Evolutionary conservation across 2,329 filamentous ascomycete genomes (phyloP).

Genomic region (Fonsecaea pugnacius): DNA sequence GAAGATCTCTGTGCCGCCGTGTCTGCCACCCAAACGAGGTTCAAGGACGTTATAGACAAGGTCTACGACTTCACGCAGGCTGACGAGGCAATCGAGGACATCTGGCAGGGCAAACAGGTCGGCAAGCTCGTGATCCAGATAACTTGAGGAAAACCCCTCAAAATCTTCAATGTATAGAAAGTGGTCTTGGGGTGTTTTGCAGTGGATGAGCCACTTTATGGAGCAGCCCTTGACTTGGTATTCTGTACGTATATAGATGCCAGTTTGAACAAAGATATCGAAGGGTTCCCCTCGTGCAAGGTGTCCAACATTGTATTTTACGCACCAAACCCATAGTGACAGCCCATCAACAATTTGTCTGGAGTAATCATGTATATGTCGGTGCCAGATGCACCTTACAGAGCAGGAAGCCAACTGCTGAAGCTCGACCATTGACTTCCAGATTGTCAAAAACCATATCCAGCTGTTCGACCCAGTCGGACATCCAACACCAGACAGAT

Average conservation of each 20-base stretch:
- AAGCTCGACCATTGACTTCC: neutral
- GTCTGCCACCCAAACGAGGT: conserved; percentile 35
- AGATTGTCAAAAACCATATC: neutral
- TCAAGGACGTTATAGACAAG: conserved; percentile 47
- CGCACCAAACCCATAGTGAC: neutral
- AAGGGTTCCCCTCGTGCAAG: neutral
- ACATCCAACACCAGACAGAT: neutral
- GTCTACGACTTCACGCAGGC: conserved; percentile 46
- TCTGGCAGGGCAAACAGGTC: conserved; percentile 51
- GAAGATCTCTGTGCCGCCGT: conserved; percentile 48
- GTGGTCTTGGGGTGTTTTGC: neutral
- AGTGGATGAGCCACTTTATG: neutral
- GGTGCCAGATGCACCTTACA: neutral
- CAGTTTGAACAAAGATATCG: neutral
- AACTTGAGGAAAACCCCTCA: neutral
- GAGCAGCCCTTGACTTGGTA: no score
- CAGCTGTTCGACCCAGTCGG: neutral
- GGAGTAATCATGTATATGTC: neutral
- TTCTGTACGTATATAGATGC: neutral
- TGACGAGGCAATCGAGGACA: conserved; percentile 48
- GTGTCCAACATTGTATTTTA: neutral
- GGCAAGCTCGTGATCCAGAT: conserved; percentile 46
- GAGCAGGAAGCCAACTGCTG: neutral
- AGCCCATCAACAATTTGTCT: neutral
- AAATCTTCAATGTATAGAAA: neutral